Conservation (phyloP, 805 yeast species). For the Candida oleophila region DNA sequence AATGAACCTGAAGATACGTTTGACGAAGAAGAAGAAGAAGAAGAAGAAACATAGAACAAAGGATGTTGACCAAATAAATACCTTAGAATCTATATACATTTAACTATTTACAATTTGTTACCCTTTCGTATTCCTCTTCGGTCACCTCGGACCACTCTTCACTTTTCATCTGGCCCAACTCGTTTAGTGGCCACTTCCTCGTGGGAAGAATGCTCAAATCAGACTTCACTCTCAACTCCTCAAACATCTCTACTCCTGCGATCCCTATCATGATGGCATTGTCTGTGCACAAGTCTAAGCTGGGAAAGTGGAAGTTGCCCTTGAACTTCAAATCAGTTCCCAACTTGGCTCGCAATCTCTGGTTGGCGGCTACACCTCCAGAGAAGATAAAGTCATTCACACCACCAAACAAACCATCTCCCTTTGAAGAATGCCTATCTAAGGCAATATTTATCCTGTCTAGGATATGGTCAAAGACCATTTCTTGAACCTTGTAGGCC, state of each 20-base stretch:
- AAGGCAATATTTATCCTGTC: conserved; percentile 59
- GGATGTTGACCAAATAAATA: neutral
- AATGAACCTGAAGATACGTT: conserved; percentile 26
- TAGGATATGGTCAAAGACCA: conserved; percentile 70
- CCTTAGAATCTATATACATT: neutral
- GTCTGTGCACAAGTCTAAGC: conserved; percentile 77
- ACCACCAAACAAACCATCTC: conserved; percentile 40
- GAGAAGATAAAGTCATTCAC: conserved; percentile 70
- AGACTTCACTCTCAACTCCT: conserved; percentile 47
- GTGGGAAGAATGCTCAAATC: conserved; percentile 60
- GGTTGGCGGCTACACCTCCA: conserved; percentile 93
- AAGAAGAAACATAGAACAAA: neutral
- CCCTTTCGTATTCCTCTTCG: conserved; percentile 17
- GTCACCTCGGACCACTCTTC: conserved; percentile 50
- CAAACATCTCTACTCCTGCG: conserved; percentile 90
- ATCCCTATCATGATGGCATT: conserved; percentile 97
- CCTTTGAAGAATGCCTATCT: conserved; percentile 27
- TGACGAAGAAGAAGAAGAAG: conserved; percentile 14
- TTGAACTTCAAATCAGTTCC: conserved; percentile 27
- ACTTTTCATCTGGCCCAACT: conserved; percentile 34
- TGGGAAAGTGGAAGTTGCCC: conserved; percentile 60
- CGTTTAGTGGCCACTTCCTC: conserved; percentile 78
- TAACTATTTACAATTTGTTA: conserved; percentile 3
- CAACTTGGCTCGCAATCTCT: conserved; percentile 50
- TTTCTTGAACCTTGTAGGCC: conserved; percentile 60